Conservation (phyloP, 257 asterid species). For the Solanum tarijense region DNA sequence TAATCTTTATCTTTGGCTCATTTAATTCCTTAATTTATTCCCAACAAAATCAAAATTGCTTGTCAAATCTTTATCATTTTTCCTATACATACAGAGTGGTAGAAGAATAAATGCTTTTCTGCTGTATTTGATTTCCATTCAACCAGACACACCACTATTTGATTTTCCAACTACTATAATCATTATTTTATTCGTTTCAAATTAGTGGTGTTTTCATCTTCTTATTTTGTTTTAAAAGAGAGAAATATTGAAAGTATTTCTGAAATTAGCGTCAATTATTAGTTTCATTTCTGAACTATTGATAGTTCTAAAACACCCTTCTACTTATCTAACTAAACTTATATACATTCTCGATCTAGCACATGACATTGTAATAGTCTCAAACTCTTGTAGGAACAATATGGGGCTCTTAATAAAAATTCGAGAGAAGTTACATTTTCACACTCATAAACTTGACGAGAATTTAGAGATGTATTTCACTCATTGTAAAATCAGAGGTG, state of each 20-base stretch:
- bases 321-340: too few species aligned
- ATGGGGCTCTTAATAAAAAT: too few species aligned
- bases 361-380: too few species aligned
- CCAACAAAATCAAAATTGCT: too few species aligned
- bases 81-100: not conserved
- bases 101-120: not conserved
- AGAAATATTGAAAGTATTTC: too few species aligned
- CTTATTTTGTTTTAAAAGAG: not conserved
- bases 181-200: not conserved
- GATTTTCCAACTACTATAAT: not conserved
- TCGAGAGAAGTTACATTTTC: too few species aligned
- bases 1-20: not conserved
- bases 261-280: too few species aligned
- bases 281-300: fast-evolving
- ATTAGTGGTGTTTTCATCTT: not conserved
- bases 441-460: too few species aligned
- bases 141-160: not conserved
- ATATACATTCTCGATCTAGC: too few species aligned
- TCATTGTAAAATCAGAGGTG: too few species aligned
- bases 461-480: too few species aligned
- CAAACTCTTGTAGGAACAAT: too few species aligned
- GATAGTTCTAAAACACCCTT: fast-evolving
- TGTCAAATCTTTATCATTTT: not conserved
- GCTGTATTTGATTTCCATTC: not conserved
- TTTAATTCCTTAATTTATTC: not conserved